phyloP scores from a whole-genome alignment of 2,329 filamentous ascomycete species.

The Colletotrichum sp. region DNA sequence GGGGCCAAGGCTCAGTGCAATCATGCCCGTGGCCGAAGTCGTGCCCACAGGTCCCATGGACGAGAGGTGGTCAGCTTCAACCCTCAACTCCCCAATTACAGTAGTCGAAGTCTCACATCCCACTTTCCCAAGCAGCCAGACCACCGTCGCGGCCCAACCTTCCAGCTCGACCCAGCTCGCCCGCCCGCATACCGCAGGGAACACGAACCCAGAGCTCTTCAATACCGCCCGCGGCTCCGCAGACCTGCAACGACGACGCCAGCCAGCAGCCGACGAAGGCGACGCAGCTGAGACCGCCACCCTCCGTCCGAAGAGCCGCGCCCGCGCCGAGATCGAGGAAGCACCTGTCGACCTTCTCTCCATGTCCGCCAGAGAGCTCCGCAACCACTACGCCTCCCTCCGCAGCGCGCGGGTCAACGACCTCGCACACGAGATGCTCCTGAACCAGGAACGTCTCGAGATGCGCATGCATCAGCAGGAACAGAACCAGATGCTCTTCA shows the following conservation, averaged over 20 bases:
- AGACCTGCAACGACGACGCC: background rate
- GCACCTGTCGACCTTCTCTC: background rate
- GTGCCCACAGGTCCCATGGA: constrained; percentile 23
- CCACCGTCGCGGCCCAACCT: background rate
- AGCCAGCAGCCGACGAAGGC: background rate
- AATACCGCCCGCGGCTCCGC: background rate
- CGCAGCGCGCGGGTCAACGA: constrained; percentile 4
- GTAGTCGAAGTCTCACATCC: background rate
- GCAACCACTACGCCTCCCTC: constrained; percentile 18
- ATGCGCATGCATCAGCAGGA: constrained; percentile 20
- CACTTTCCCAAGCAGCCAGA: background rate
- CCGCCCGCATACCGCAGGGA: background rate
- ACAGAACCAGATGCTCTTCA: constrained; percentile 18
- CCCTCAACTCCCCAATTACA: constrained; percentile 9
- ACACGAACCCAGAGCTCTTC: background rate
- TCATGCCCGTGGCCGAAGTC: constrained; percentile 46
- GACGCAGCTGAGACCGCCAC: background rate
- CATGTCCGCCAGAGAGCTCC: constrained; percentile 14
- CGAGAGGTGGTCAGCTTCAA: constrained; percentile 21
- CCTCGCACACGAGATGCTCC: constrained; percentile 22
- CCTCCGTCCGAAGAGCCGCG: background rate
- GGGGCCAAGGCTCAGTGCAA: constrained; percentile 33
- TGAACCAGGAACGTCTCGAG: constrained; percentile 21
- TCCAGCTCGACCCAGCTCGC: background rate
- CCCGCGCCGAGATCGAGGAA: background rate